phyloP scores from a whole-genome alignment of 768 basidiomycete species.

The Lanmaoa pseudosensibilis region DNA sequence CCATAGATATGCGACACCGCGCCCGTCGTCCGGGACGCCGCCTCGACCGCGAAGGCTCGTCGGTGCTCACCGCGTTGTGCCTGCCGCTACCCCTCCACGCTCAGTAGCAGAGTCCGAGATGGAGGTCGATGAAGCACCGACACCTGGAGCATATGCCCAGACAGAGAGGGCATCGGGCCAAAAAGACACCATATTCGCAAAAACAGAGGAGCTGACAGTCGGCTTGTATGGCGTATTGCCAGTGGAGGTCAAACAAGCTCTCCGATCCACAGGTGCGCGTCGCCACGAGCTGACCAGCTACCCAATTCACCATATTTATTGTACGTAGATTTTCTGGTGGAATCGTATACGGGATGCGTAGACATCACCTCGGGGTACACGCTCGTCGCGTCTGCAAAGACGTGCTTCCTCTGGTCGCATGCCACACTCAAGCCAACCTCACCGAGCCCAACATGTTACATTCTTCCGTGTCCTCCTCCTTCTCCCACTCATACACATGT shows the following conservation, averaged over 20 bases:
- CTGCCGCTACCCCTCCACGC: constrained; percentile 22
- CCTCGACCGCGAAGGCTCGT: constrained; percentile 30
- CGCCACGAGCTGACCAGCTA: background rate
- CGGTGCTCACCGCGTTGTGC: constrained; percentile 22
- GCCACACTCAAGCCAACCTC: constrained; percentile 64
- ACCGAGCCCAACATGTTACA: constrained; percentile 70
- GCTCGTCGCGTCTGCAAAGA: constrained; percentile 66
- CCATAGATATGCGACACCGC: constrained; percentile 30
- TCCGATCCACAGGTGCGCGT: constrained; percentile 60
- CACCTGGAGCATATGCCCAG: constrained; percentile 38
- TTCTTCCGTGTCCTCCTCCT: constrained; percentile 74
- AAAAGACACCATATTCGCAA: constrained; percentile 55
- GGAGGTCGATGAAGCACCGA: constrained; percentile 63
- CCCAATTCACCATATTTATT: background rate
- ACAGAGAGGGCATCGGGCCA: constrained; percentile 36
- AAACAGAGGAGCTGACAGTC: constrained; percentile 68
- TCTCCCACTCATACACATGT: constrained; percentile 42
- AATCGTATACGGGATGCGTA: constrained; percentile 67
- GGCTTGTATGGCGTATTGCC: constrained; percentile 70
- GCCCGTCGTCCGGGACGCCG: constrained; percentile 24
- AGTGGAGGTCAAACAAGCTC: constrained; percentile 69
- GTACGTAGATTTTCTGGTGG: constrained; percentile 64
- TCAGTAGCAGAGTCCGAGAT: constrained; percentile 52
- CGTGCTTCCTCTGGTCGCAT: constrained; percentile 85
- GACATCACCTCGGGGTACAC: constrained; percentile 74